These are phyloP conservation scores for Penicillium sp. DNA, from an alignment of 2,329 filamentous ascomycete species.

Conservation along the genomic window DNA sequence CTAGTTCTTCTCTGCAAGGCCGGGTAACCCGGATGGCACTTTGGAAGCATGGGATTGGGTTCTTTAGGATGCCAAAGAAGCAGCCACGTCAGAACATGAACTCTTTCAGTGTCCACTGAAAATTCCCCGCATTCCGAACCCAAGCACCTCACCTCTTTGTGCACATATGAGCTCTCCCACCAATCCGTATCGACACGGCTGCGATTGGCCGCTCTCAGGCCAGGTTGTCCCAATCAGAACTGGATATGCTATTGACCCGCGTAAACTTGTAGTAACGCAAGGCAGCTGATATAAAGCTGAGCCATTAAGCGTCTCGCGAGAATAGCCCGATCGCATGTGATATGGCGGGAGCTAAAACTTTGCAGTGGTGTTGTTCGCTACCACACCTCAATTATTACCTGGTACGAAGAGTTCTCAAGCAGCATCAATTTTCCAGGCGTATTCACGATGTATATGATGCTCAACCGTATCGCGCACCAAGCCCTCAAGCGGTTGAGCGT, in stretches of 20 bases:
- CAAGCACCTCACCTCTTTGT: background rate
- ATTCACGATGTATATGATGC: constrained; percentile 54
- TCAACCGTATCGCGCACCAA: constrained; percentile 68
- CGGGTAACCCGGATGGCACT: background rate
- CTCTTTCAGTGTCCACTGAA: background rate
- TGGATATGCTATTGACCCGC: background rate
- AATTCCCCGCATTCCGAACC: background rate
- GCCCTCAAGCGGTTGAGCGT: constrained; percentile 54
- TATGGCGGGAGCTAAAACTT: background rate
- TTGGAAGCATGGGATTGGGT: background rate
- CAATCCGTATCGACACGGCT: background rate
- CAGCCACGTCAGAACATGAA: background rate
- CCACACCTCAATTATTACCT: background rate
- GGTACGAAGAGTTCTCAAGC: constrained; percentile 30
- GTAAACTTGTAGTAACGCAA: background rate
- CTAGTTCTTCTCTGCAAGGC: background rate
- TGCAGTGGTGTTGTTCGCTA: background rate
- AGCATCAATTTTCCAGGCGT: constrained; percentile 45
- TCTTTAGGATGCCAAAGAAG: background rate
- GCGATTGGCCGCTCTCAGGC: background rate
- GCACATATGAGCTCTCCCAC: background rate
- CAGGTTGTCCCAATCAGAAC: background rate
- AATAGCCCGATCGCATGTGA: background rate
- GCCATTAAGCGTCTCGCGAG: background rate
- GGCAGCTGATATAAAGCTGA: background rate